Evolutionary conservation across 192 early-diverging fungal species (phyloP).

Genomic region (Gigaspora rosea): DNA sequence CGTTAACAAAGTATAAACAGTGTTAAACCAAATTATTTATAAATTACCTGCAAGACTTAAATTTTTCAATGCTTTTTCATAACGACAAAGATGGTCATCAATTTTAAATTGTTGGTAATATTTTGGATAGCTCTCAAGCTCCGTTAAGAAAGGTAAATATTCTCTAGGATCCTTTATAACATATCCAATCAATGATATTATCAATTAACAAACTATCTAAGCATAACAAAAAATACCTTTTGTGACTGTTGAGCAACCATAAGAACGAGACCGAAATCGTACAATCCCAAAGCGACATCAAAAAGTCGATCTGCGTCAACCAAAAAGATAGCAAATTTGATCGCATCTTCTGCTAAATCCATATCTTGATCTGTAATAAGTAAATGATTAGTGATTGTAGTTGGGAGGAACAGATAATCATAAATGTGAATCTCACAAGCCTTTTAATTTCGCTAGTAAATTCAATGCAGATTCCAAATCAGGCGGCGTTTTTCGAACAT

Average conservation of each 20-base stretch:
- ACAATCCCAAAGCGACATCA: conserved; percentile 90
- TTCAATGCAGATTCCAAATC: conserved; percentile 79
- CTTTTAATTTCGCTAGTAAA: conserved; percentile 64
- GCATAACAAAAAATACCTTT: conserved; percentile 49
- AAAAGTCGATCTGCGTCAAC: conserved; percentile 87
- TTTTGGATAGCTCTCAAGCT: conserved; percentile 72
- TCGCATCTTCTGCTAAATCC: conserved; percentile 75
- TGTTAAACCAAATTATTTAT: background rate
- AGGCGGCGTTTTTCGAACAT: conserved; percentile 78
- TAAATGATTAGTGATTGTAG: background rate
- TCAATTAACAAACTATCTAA: background rate
- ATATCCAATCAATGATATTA: background rate
- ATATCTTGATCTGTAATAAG: conserved; percentile 43
- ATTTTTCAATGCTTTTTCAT: conserved; percentile 69
- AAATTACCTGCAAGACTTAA: conserved; percentile 53
- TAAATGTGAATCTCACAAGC: background rate
- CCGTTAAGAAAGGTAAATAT: conserved; percentile 86
- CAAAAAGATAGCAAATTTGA: conserved; percentile 92
- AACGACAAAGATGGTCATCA: conserved; percentile 79
- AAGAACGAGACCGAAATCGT: conserved; percentile 88
- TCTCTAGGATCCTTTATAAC: conserved; percentile 81
- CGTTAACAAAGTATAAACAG: too few relatives aligned
- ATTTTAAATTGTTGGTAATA: conserved; percentile 86
- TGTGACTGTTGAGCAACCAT: conserved; percentile 98
- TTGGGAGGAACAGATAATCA: background rate